phyloP scores from a whole-genome alignment of 2,329 filamentous ascomycete genomes.

The Sporothrix sp. region DNA sequence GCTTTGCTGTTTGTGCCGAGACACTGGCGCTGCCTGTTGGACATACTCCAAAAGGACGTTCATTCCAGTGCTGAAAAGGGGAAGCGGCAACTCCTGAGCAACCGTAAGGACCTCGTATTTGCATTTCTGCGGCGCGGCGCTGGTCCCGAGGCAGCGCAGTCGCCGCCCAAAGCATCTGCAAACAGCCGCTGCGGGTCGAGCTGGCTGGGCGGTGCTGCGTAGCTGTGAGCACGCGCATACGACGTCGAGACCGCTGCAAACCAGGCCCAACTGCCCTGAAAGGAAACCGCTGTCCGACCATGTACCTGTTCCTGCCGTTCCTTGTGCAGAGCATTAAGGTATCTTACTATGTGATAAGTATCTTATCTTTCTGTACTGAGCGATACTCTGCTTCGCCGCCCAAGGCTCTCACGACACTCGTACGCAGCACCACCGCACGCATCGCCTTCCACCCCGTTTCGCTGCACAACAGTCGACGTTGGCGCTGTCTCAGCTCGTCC shows the following conservation, averaged over 20 bases:
- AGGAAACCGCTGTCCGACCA: neutral
- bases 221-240: conserved; percentile 5
- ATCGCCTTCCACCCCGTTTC: too few relatives aligned
- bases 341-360: too few relatives aligned
- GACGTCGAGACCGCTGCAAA: neutral
- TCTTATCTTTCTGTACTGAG: too few relatives aligned
- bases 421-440: too few relatives aligned
- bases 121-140: neutral
- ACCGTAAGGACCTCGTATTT: conserved; percentile 3
- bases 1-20: too few relatives aligned
- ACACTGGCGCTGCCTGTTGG: too few relatives aligned
- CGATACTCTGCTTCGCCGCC: too few relatives aligned
- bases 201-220: conserved; percentile 1
- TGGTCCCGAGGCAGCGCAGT: neutral
- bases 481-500: too few relatives aligned
- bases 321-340: too few relatives aligned
- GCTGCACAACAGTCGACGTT: too few relatives aligned
- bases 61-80: conserved; percentile 1
- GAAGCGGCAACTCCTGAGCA: neutral
- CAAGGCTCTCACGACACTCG: too few relatives aligned
- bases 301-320: neutral
- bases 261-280: neutral
- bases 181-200: neutral
- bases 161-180: neutral
- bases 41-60: too few relatives aligned